Evolutionary conservation across 2,329 filamentous ascomycete species (phyloP).

Genomic region (Beauveria rudraprayagi): DNA sequence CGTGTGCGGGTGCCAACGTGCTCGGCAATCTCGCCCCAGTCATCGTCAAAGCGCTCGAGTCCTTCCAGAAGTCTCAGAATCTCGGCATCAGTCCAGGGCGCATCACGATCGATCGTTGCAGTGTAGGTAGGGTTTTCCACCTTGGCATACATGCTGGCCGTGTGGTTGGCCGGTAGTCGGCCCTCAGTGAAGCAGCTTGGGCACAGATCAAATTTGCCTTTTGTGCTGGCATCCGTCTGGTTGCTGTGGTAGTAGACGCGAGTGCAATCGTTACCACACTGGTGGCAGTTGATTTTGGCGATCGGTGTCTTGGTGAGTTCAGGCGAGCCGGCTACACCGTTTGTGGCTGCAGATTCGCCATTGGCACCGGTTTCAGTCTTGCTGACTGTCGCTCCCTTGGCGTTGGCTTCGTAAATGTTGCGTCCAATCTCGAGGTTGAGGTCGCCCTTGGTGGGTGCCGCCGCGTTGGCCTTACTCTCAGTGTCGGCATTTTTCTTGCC

Average conservation of each 20-base stretch:
- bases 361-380: slow-evolving; percentile 66
- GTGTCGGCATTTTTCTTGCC: slow-evolving; percentile 58
- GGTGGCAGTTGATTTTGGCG: slow-evolving; percentile 73
- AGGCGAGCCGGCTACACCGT: slow-evolving; percentile 53
- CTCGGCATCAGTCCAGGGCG: slow-evolving; percentile 87
- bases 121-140: slow-evolving; percentile 83
- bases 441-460: slow-evolving; percentile 64
- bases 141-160: slow-evolving; percentile 74
- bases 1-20: slow-evolving; percentile 86
- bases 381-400: slow-evolving; percentile 65
- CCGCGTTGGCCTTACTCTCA: slow-evolving; percentile 62
- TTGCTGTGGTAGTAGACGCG: slow-evolving; percentile 53
- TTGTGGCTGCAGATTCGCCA: slow-evolving; percentile 60
- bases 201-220: slow-evolving; percentile 80
- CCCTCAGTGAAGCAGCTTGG: slow-evolving; percentile 83
- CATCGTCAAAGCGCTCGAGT: slow-evolving; percentile 86
- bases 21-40: slow-evolving; percentile 89
- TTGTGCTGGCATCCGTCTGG: slow-evolving; percentile 49
- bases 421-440: slow-evolving; percentile 88
- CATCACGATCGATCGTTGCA: slow-evolving; percentile 70
- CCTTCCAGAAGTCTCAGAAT: slow-evolving; percentile 83
- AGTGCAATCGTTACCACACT: slow-evolving; percentile 84
- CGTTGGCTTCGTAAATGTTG: slow-evolving; percentile 90
- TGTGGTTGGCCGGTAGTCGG: slow-evolving; percentile 72
- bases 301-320: slow-evolving; percentile 58